These are phyloP conservation scores for Tetrapisispora phaffii DNA, from an alignment of 805 yeast species.

Conservation along the genomic window DNA sequence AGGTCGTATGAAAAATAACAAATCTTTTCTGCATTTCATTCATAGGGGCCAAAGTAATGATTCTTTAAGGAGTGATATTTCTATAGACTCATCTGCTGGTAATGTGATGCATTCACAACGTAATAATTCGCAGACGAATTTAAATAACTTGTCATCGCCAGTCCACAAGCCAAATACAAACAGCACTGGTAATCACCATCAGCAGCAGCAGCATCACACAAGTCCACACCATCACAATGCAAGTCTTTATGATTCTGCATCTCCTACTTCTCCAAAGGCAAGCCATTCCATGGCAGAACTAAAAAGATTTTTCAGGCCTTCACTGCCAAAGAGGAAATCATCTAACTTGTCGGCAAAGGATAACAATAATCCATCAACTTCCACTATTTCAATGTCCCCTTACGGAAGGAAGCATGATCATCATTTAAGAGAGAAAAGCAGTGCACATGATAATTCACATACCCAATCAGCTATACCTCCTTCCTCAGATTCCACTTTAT, in stretches of 20 bases:
- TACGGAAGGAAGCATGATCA: not conserved
- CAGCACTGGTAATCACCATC: not conserved
- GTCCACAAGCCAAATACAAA: not conserved
- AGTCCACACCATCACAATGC: not conserved
- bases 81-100: slow-evolving; percentile 18
- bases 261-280: slow-evolving; percentile 20
- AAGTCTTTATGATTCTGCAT: slow-evolving; percentile 5
- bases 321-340: slow-evolving; percentile 14
- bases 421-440: slow-evolving; percentile 9
- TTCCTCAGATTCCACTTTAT: slow-evolving; percentile 26
- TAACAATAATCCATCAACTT: slow-evolving; percentile 7
- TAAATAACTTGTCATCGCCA: not conserved
- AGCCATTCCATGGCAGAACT: slow-evolving; percentile 55
- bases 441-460: slow-evolving; percentile 19
- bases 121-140: slow-evolving; percentile 2
- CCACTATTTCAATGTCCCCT: slow-evolving; percentile 5
- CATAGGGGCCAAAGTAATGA: slow-evolving; percentile 26
- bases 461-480: slow-evolving; percentile 32
- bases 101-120: slow-evolving; percentile 2
- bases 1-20: slow-evolving; percentile 14
- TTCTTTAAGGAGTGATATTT: slow-evolving; percentile 24
- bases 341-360: slow-evolving; percentile 6
- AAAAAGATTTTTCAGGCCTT: slow-evolving; percentile 61
- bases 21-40: slow-evolving; percentile 25
- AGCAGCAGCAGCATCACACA: not conserved